Base-by-base conservation (phyloP, 441 rosid genomes). In the Jatropha multifida region DNA sequence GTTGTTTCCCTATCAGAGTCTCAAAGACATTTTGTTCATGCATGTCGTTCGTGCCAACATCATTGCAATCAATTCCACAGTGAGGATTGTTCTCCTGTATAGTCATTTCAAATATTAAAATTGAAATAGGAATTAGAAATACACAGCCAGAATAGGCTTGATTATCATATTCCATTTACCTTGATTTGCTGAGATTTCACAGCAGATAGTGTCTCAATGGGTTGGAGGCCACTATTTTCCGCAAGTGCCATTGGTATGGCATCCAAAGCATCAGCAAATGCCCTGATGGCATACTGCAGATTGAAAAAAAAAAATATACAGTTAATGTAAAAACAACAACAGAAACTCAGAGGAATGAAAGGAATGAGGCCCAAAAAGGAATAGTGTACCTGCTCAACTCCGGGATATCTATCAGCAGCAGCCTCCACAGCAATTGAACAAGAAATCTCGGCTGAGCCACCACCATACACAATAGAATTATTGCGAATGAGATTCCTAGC, bases 1-100 rank as follows among this genome's bases (percentile, higher is more conserved):
- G 98, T 84, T 96, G 94, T 89, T 94, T 94, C 71, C 98, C 99
- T 2, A 94, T 94, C 85, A 94, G 80, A 20, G 97, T 90, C 88
- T 94, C 97, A 27, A 94, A 96, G 26, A 96, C 98, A 54, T 91
- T 81, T 77, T 94, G 99, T 82, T 96, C 89, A 5, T 86, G 77
- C 98, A 96, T 94, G 85, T 96, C 95, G 49, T 92, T 92, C 32
- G 98, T 94, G 65, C 98, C 99, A 5, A 84, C 90, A 49, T 96
- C 98, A 68, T 96, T 96, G 90, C 99, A 96, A 76, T 94, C 98
- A 46, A 96, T 89, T 76, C 99, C 98, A 32, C 78, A 87, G 82
- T 89, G 82, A 4, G 94, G 90, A 79, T 91, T 90, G 78, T 85
- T 88, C 84, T 94, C 98, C 99, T 96, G 90, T 81, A 79, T 7